phyloP scores from a whole-genome alignment of 108 stramenopile genomes.

The Cyclotella distinguenda region DNA sequence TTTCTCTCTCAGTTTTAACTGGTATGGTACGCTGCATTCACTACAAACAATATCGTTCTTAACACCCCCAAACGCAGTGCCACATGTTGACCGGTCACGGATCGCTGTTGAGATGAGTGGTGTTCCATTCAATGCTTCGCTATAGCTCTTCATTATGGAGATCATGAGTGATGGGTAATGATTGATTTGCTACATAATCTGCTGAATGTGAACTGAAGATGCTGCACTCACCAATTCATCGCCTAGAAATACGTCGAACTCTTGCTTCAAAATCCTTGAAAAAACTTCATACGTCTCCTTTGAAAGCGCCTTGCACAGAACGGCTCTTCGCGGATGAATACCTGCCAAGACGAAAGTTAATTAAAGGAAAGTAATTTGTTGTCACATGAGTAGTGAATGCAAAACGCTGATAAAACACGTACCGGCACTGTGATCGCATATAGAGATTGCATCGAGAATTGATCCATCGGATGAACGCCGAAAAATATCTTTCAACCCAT shows the following conservation, averaged over 20 bases:
- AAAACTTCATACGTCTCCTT: conserved; percentile 43
- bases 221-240: no score
- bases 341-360: conserved; percentile 11
- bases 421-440: conserved; percentile 52
- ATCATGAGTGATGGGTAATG: no score
- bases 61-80: conserved; percentile 9
- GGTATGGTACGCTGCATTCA: conserved; percentile 23
- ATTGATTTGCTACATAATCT: background rate
- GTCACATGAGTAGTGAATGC: background rate
- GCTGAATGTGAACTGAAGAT: no score
- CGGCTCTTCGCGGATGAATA: conserved; percentile 49
- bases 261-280: conserved; percentile 33
- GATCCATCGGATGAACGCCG: conserved; percentile 15
- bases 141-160: no score
- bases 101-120: no score
- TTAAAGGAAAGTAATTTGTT: background rate
- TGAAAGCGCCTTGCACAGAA: conserved; percentile 65
- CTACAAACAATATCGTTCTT: conserved; percentile 10
- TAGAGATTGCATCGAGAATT: conserved; percentile 23
- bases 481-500: conserved; percentile 52
- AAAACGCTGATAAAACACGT: background rate
- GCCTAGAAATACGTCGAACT: conserved; percentile 22
- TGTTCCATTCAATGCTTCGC: no score
- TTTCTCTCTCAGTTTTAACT: conserved; percentile 23
- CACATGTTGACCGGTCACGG: no score